Base-by-base conservation (phyloP, 768 basidiomycete genomes). In the Suillus lakei region DNA sequence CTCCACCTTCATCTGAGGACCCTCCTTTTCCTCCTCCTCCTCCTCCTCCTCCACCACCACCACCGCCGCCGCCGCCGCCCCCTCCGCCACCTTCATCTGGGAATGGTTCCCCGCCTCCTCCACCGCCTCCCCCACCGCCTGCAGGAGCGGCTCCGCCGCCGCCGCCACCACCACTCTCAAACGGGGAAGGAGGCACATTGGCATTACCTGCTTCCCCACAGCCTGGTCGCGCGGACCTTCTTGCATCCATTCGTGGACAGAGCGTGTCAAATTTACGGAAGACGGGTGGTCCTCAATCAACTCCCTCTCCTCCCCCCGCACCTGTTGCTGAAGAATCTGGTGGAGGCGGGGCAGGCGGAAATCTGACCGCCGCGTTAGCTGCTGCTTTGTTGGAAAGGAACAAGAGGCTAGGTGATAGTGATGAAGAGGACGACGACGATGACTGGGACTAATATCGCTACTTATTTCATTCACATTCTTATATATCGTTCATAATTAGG, bases 371-470 rank as follows among this genome's bases (percentile, higher is more conserved):
- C 5, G 93, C 94, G 9, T 80, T 98, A 54, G 96, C 95, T 6
- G 91, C 88, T 58, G 95, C 95, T 1, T 77, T 98, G 67, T 79
- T 89, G 70, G 87, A 91, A 74, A 80, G 96, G 69, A 97, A 93
- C 74, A 94, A 92, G 80, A 90, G 92, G 72, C 79, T 97, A 69
- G 95, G 92, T 2, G 93, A 95, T 69, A 92, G 91, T 71, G 91
- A 93, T 69, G 90, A 91, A 59, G 90, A 91, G 26, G 91, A 91
- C 5, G 89, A 89, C 0, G 89, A 91, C 28, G 88, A 89, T 39
- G 89, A 90, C 48, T 91, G 91, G 74, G 82, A 83, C 65, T 80
- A 72, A 64, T 64, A n/a, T 23, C 28, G 28, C 36, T 34, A 28
- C 44, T 60, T 68, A 64, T 39, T 30, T 54, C 39, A 26, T 32